phyloP scores from a whole-genome alignment of 768 basidiomycete genomes.

The Coprinopsis sp. region DNA sequence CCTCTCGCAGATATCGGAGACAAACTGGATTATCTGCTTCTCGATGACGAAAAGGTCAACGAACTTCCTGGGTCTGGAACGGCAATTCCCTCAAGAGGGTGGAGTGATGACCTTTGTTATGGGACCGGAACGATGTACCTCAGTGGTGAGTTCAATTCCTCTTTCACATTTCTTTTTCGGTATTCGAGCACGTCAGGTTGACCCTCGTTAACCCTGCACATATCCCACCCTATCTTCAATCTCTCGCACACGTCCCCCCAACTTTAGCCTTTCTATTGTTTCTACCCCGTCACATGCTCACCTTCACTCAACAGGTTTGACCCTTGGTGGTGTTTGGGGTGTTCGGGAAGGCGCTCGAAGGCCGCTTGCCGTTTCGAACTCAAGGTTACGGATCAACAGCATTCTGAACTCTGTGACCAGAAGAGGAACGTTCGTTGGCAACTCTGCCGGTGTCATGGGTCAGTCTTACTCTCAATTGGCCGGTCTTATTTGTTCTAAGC shows the following conservation, averaged over 20 bases:
- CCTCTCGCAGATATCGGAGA: conserved; percentile 90
- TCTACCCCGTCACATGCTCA: conserved; percentile 75
- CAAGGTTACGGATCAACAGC: conserved; percentile 91
- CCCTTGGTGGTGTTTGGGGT: conserved; percentile 93
- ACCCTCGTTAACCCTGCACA: conserved; percentile 43
- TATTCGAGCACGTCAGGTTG: conserved; percentile 41
- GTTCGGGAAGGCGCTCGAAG: conserved; percentile 88
- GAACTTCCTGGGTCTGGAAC: conserved; percentile 86
- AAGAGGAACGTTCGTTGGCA: conserved; percentile 96
- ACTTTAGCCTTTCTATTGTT: conserved; percentile 77
- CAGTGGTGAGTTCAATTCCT: conserved; percentile 71
- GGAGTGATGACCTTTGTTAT: conserved; percentile 99
- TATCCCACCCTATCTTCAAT: conserved; percentile 69
- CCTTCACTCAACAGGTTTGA: conserved; percentile 73
- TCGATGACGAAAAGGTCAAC: conserved; percentile 95
- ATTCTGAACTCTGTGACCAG: conserved; percentile 94
- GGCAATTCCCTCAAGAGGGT: conserved; percentile 92
- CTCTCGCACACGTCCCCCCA: conserved; percentile 47
- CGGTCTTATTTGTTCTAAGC: conserved; percentile 29
- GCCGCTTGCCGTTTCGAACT: conserved; percentile 81
- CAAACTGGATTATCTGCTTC: conserved; percentile 89
- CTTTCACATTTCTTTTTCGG: conserved; percentile 59
- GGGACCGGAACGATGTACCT: conserved; percentile 99
- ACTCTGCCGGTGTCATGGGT: conserved; percentile 98
- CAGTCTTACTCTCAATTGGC: conserved; percentile 36